Base-by-base conservation (phyloP, 1,284 basidiomycete species). In the Cutaneotrichosporon sp. region DNA sequence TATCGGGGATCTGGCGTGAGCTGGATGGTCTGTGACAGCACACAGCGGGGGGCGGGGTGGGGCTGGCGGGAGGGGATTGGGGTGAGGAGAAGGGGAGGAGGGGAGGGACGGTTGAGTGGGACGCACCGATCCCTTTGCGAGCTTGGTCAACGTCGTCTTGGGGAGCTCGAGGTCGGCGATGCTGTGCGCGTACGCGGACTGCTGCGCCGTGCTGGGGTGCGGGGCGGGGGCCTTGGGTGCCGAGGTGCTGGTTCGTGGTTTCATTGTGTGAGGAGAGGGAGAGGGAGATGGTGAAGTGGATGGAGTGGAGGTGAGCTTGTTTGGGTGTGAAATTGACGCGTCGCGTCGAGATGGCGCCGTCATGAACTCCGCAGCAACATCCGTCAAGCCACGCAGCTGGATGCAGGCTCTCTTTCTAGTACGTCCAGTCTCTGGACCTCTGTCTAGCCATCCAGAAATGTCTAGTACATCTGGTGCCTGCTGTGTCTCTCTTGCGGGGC, bases 81-180 rank as follows among this genome's bases (percentile, higher is more conserved):
- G 11, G 45, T 24, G 29, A 38, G 13, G 36, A 14, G 43, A 49
- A 27, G 20, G 46, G 18, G 52, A 54, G 29, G 22, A 20, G 42
- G 24, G 7, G 24, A 31, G 27, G 27, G 25, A 31, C 4, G 27
- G 11, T 14, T 3, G 43, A 14, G 29, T 36, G 2, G 18, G 7
- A 86, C 87, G 66, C 85, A 82, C 82, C 47, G 78, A 80, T 18
- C 77, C 87, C 76, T 92, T 92, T 43, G 91, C 92, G 50, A 94
- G 87, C 78, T 87, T 89, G 27, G 87, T 88, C 54, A 95, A 86
- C 34, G 90, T 80, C 59, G 85, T 86, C 71, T 89, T 90, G 2
- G 92, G 92, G 2, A 95, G 81, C 72, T 95, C 92, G 73, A 87
- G 93, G 70, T 90, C 88, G 67, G 92, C 89, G 46, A 95, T 90